These are phyloP conservation scores for Candida smagusa DNA, from an alignment of 1,139 yeast genomes.

Conservation along the genomic window DNA sequence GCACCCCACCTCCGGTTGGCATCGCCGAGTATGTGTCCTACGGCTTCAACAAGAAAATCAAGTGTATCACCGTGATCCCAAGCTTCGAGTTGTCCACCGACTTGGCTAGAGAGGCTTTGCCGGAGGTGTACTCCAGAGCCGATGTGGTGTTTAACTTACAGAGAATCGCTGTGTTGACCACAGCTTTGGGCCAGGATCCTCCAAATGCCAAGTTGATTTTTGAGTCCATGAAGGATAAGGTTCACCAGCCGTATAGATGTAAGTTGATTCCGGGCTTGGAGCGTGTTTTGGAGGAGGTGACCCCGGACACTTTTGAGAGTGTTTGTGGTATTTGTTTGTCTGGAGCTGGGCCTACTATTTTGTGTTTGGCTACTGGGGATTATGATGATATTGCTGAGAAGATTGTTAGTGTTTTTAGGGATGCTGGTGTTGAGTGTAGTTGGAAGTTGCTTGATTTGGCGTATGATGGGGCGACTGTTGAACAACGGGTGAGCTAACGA, in stretches of 20 bases:
- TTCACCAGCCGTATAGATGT: conserved; percentile 94
- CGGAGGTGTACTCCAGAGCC: conserved; percentile 69
- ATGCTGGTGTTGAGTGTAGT: conserved; percentile 65
- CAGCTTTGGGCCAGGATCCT: conserved; percentile 74
- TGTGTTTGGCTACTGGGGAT: conserved; percentile 87
- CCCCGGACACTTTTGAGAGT: conserved; percentile 81
- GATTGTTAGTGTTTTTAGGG: conserved; percentile 65
- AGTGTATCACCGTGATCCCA: conserved; percentile 89
- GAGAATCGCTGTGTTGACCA: conserved; percentile 43
- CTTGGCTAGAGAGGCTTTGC: conserved; percentile 83
- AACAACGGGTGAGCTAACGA: conserved; percentile 3
- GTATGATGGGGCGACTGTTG: conserved; percentile 71
- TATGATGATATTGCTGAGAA: conserved; percentile 80
- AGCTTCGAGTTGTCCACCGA: conserved; percentile 94
- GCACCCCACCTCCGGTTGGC: conserved; percentile 63
- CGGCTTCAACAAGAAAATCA: conserved; percentile 76
- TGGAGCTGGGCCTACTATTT: conserved; percentile 97
- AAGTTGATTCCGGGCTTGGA: conserved; percentile 86
- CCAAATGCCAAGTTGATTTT: conserved; percentile 82
- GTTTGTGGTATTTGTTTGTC: conserved; percentile 90
- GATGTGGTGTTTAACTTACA: conserved; percentile 86
- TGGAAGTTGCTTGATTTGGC: conserved; percentile 89
- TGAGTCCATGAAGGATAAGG: conserved; percentile 94
- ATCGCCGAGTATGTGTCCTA: conserved; percentile 90
- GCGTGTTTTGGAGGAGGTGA: conserved; percentile 74